Percentiles rank a stretch among this genome's conserved stretches.
Conservation (phyloP, 176 grass and related monocot species). For the Avena eriantha region DNA sequence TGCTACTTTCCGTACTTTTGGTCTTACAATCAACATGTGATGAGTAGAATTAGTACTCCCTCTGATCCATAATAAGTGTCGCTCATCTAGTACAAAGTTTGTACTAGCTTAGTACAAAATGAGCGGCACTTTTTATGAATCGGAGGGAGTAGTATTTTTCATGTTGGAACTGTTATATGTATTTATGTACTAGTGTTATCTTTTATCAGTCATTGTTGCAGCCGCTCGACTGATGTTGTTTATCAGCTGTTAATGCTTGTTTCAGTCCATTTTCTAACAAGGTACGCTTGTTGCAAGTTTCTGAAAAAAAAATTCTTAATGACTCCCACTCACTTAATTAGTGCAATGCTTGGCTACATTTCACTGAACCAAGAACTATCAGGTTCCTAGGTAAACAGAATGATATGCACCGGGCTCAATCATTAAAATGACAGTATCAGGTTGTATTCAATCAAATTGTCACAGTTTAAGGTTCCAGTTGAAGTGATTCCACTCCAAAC, state of each 20-base stretch:
- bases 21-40: no score
- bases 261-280: background rate
- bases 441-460: background rate
- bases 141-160: no score
- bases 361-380: background rate
- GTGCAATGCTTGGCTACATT: no score
- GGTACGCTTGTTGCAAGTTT: no score
- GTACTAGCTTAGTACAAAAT: no score
- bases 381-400: background rate
- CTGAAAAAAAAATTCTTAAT: no score
- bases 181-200: background rate
- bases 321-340: no score
- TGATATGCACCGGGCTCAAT: background rate
- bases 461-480: background rate
- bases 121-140: no score
- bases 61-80: no score
- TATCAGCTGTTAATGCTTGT: background rate
- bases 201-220: background rate
- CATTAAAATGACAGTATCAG: background rate
- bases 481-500: background rate
- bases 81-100: no score
- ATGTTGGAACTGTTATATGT: background rate
- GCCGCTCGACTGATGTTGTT: background rate
- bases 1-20: no score
- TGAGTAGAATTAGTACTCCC: background rate